These are phyloP conservation scores for Saprolegnia diclina DNA, from an alignment of 352 stramenopile species.

Conservation along the genomic window DNA sequence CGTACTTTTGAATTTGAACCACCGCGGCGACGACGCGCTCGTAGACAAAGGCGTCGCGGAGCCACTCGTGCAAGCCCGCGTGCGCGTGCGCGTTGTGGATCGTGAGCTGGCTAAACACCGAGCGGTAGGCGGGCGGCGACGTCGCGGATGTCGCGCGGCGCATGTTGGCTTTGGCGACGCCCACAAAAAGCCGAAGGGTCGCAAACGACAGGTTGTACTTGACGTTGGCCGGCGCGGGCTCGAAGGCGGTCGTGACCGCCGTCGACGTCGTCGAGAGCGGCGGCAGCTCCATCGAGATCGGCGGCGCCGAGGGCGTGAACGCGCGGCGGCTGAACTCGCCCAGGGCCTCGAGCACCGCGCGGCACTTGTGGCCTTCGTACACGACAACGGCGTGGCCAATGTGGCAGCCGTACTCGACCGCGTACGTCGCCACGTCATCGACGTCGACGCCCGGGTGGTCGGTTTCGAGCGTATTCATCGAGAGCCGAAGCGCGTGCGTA, in stretches of 20 bases:
- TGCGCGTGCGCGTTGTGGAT: slow-evolving; percentile 19
- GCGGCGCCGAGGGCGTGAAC: slow-evolving; percentile 2
- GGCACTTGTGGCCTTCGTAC: slow-evolving; percentile 12
- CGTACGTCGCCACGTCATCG: slow-evolving; percentile 9
- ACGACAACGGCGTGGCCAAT: slow-evolving; percentile 15
- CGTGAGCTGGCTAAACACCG: slow-evolving; percentile 26
- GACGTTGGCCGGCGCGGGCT: neutral
- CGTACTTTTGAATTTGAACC: slow-evolving; percentile 20
- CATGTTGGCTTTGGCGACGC: neutral
- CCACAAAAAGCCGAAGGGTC: slow-evolving; percentile 17
- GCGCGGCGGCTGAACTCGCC: slow-evolving; percentile 8
- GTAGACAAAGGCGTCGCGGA: slow-evolving; percentile 16
- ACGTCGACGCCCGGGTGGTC: slow-evolving; percentile 51
- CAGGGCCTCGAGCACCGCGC: neutral
- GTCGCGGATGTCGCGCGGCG: slow-evolving; percentile 7
- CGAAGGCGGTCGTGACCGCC: neutral
- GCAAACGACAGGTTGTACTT: slow-evolving; percentile 17
- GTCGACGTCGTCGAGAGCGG: slow-evolving; percentile 5
- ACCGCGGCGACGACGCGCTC: slow-evolving; percentile 5
- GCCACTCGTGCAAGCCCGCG: slow-evolving; percentile 17
- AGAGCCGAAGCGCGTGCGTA: slow-evolving; percentile 39
- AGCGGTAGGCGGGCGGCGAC: neutral
- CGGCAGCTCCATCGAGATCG: neutral
- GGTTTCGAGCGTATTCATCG: slow-evolving; percentile 63
- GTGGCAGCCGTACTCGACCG: slow-evolving; percentile 15